Base-by-base conservation (phyloP, 2,329 filamentous ascomycete genomes). In the Epicoccum sorghinum region DNA sequence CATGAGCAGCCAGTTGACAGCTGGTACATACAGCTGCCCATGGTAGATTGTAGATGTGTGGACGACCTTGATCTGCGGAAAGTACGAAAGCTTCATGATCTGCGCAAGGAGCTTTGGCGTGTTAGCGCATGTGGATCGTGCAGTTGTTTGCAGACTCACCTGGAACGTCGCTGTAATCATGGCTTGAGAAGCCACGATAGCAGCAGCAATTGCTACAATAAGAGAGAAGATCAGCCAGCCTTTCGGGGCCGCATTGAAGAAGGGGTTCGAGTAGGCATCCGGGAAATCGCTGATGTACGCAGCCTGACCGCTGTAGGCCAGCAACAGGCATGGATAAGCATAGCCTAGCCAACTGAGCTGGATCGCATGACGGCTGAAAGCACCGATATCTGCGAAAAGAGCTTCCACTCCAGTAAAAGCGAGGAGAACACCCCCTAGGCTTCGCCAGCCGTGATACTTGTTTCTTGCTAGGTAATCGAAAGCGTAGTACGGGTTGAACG, bases 141-240 rank as follows among this genome's bases (percentile, higher is more conserved):
- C 18, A 42, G 24, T 3, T 3, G 4, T 38, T 33, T 22, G 13
- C 1, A 6, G 6, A 54, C 63, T 54, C 69, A 83, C 78, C 73
- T 90, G 88, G 59, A 92, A 92, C 0, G 86, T 86, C 7, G 84
- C 86, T 0, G 89, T 92, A 45, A 92, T 91, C 76, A 92, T 88
- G 8, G 89, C 89, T 61, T 93, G 89, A 4, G 86, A 89, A 0
- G 89, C 89, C 9, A 93, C 89, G 61, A 92, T 85, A 24, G 88
- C 87, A 4, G 88, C 87, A 3, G 89, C 75, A 7, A 91, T 81
- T 0, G 89, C 88, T 42, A 91, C 75, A 3, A 92, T 80, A 25
- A 93, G 76, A 49, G 82, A 84, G 4, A 87, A 87, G 64, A 88
- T 89, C 22, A 91, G 78, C 66, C 83, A 86, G 3, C 87, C 87